Percentiles rank a stretch among this genome's conserved stretches.
Evolutionary conservation across 331 rosid genomes (phyloP).

Genomic region (Phaseolus coccineus): DNA sequence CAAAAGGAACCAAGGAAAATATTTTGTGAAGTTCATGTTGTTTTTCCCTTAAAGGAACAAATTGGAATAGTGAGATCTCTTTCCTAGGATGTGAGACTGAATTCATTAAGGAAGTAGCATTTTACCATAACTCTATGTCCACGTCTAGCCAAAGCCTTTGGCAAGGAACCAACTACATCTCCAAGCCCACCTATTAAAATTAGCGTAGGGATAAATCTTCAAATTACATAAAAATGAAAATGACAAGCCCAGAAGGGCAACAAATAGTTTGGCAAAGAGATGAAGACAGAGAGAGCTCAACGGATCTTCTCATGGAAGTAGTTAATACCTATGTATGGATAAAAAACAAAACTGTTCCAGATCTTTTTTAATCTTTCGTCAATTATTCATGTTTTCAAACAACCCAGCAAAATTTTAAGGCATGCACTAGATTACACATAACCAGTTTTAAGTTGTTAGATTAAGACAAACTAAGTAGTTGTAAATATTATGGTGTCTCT

Average conservation of each 20-base stretch:
- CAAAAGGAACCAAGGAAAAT: not conserved
- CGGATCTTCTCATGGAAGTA: no score
- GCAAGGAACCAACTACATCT: conserved; percentile 88
- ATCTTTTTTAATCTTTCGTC: no score
- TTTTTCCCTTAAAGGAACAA: not conserved
- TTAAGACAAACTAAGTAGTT: not conserved
- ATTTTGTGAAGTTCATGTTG: conserved; percentile 5
- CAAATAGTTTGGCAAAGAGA: no score
- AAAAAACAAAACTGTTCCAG: no score
- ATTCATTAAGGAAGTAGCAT: conserved; percentile 33
- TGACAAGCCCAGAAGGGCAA: no score
- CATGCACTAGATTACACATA: no score
- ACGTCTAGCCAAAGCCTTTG: conserved; percentile 94
- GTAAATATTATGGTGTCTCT: not conserved
- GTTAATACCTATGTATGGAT: no score
- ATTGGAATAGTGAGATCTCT: conserved; percentile 4
- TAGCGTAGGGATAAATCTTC: conserved; percentile 44
- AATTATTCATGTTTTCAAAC: no score
- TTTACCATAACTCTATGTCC: conserved; percentile 94
- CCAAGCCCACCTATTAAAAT: conserved; percentile 81
- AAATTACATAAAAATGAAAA: not conserved
- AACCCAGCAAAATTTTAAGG: no score
- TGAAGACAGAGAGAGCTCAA: no score
- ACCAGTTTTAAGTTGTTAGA: no score
- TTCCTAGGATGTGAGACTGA: not conserved